Evolutionary conservation across 1,284 basidiomycete species (phyloP).

Genomic region (Sparassis latifolia): DNA sequence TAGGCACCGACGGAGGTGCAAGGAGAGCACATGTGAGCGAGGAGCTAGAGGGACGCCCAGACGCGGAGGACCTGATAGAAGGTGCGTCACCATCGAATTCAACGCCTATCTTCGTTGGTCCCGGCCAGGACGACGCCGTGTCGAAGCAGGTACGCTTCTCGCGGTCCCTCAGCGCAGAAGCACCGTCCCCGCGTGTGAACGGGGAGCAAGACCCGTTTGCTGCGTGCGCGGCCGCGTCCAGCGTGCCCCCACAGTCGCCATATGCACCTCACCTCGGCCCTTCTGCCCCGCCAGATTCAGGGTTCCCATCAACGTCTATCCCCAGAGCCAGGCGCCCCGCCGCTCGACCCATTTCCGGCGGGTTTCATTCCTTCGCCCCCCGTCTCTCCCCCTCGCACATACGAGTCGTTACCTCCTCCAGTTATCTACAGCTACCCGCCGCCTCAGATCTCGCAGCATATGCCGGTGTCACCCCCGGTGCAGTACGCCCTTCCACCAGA

Average conservation of each 20-base stretch:
- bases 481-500: neutral
- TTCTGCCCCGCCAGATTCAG: neutral
- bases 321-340: neutral
- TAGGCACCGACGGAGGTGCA: slow-evolving; percentile 3
- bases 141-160: slow-evolving; percentile 42
- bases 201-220: slow-evolving; percentile 10
- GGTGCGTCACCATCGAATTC: slow-evolving; percentile 4
- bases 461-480: slow-evolving; percentile 12
- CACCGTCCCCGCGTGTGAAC: slow-evolving; percentile 7
- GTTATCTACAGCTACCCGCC: slow-evolving; percentile 3
- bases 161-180: slow-evolving; percentile 27
- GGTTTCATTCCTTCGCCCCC: slow-evolving; percentile 9
- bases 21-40: slow-evolving; percentile 17
- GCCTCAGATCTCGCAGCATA: slow-evolving; percentile 6
- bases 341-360: slow-evolving; percentile 2
- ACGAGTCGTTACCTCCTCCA: slow-evolving; percentile 5
- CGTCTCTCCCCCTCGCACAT: slow-evolving; percentile 8
- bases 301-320: slow-evolving; percentile 1
- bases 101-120: neutral
- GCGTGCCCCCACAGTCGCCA: neutral
- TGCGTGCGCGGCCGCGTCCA: neutral
- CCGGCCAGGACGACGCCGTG: slow-evolving; percentile 8
- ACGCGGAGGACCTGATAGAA: slow-evolving; percentile 3
- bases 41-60: slow-evolving; percentile 19
- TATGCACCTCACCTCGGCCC: neutral